A percentile compares a stretch with the other conserved stretches of the same genome.
Evolutionary conservation across 176 grass and related monocot species (phyloP).

Genomic region (Thalia dealbata): DNA sequence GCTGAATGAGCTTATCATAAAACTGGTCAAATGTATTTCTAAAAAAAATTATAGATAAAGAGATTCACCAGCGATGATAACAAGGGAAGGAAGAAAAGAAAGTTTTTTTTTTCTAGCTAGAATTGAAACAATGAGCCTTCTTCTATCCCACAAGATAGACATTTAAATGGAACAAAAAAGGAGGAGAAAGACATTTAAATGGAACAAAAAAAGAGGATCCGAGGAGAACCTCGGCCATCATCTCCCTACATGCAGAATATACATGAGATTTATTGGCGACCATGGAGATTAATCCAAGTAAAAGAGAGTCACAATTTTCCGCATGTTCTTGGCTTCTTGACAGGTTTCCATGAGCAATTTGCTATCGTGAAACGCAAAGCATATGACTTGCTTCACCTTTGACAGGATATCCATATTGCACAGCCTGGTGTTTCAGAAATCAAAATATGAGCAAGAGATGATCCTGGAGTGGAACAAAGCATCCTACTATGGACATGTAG

Average conservation of each 20-base stretch:
- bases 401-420: constrained; percentile 99
- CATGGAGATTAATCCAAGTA: constrained; percentile 66
- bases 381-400: constrained; percentile 88
- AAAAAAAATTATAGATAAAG: too few species aligned
- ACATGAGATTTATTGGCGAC: not conserved
- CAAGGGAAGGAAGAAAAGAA: not conserved
- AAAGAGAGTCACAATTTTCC: constrained; percentile 97
- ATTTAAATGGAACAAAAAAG: not conserved
- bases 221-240: constrained; percentile 11
- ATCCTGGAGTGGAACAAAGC: not conserved
- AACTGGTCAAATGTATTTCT: too few species aligned
- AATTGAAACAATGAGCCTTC: constrained; percentile 35
- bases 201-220: constrained; percentile 16
- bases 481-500: too few species aligned
- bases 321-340: constrained; percentile 90
- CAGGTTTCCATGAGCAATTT: constrained; percentile 96
- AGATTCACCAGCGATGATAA: too few species aligned
- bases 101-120: constrained; percentile 16
- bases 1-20: too few species aligned
- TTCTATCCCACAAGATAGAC: constrained; percentile 8
- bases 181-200: constrained; percentile 21
- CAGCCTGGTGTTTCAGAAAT: constrained; percentile 48
- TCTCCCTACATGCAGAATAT: constrained; percentile 32
- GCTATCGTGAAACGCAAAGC: constrained; percentile 93
- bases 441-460: not conserved